Percentiles rank a stretch among this genome's conserved stretches.
Conservation (phyloP, 768 basidiomycete species). For the Nidularia pulvinata region DNA sequence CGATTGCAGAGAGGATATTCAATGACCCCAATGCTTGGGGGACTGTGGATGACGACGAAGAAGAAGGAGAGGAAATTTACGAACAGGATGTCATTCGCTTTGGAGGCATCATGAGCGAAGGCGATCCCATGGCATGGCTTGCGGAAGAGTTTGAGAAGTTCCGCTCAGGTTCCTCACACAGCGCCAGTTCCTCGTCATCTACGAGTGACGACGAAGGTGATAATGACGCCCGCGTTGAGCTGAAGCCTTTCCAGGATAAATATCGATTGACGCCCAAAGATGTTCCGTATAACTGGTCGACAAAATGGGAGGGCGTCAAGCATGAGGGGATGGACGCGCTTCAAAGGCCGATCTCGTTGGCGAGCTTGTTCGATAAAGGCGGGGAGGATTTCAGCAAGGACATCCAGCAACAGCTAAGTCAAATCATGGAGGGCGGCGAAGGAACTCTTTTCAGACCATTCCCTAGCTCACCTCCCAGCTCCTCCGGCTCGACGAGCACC, state of each 20-base stretch:
- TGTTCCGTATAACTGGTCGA: slow-evolving; percentile 2
- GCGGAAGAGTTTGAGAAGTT: slow-evolving; percentile 30
- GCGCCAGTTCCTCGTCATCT: slow-evolving; percentile 10
- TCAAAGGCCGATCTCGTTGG: slow-evolving; percentile 21
- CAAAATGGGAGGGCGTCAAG: slow-evolving; percentile 10
- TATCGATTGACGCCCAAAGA: neutral
- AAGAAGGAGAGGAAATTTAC: slow-evolving; percentile 13
- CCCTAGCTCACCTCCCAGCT: slow-evolving; percentile 8
- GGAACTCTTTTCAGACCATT: slow-evolving; percentile 15
- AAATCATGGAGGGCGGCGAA: slow-evolving; percentile 18
- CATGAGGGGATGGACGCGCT: slow-evolving; percentile 8
- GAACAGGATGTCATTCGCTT: neutral
- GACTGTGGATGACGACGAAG: slow-evolving; percentile 20
- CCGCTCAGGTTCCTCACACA: slow-evolving; percentile 5
- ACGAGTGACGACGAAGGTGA: slow-evolving; percentile 8
- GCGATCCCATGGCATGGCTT: slow-evolving; percentile 26
- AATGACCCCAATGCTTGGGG: slow-evolving; percentile 43
- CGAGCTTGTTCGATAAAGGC: slow-evolving; percentile 19
- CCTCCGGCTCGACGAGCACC: neutral
- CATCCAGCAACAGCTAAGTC: slow-evolving; percentile 22
- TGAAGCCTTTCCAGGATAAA: slow-evolving; percentile 1
- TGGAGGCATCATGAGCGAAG: neutral
- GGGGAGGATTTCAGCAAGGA: slow-evolving; percentile 18
- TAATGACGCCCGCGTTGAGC: slow-evolving; percentile 2
- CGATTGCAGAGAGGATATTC: slow-evolving; percentile 39